phyloP scores from a whole-genome alignment of 352 stramenopile genomes.

The Pythium biforme region DNA sequence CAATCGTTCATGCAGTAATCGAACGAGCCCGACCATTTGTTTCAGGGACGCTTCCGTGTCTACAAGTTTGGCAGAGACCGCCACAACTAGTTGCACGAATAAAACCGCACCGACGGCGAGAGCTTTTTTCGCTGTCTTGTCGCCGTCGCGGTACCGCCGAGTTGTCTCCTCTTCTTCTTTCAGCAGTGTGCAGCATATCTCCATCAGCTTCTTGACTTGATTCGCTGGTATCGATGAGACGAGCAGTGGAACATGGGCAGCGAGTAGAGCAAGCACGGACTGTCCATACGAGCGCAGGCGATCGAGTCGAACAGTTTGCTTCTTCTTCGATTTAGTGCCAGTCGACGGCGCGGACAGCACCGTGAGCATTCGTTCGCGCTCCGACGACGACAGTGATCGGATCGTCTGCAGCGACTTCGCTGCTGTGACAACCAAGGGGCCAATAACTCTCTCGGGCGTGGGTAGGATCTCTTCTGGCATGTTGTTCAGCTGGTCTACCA shows the following conservation, averaged over 20 bases:
- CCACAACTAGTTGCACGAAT: constrained; percentile 46
- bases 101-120: constrained; percentile 53
- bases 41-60: constrained; percentile 1
- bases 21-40: constrained; percentile 13
- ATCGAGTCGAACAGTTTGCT: constrained; percentile 45
- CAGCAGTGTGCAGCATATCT: constrained; percentile 46
- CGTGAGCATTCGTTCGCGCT: constrained; percentile 12
- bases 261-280: constrained; percentile 30
- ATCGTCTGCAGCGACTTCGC: constrained; percentile 14
- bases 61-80: not conserved
- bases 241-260: constrained; percentile 1
- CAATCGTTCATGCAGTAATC: constrained; percentile 21
- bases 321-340: constrained; percentile 33
- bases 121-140: constrained; percentile 42
- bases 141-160: constrained; percentile 35
- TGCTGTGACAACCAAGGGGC: not conserved
- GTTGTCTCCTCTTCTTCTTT: constrained; percentile 64
- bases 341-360: not conserved
- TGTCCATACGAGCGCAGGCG: constrained; percentile 42
- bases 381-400: constrained; percentile 8
- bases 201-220: constrained; percentile 8
- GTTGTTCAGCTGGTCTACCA: constrained; percentile 4
- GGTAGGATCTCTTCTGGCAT: not conserved
- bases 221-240: not conserved
- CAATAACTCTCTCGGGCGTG: not conserved